These are phyloP conservation scores for Calonectria pseudoturangicola DNA, from an alignment of 2,329 filamentous ascomycete species.

Conservation along the genomic window DNA sequence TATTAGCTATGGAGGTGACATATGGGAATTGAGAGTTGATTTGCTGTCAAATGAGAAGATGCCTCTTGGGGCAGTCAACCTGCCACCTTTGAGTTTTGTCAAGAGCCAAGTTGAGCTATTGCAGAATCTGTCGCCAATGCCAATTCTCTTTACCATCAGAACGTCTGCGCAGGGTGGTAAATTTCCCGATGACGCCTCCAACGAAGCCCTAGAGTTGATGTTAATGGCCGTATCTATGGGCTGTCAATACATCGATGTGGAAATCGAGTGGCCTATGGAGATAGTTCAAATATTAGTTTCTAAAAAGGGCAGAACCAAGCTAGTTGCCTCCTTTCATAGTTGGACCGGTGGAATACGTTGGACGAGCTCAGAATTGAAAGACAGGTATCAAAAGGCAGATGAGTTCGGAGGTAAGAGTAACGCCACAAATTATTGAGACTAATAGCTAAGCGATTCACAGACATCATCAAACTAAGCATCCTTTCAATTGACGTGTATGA, in stretches of 20 bases:
- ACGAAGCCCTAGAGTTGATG: constrained; percentile 28
- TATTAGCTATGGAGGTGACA: constrained; percentile 29
- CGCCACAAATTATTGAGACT: neutral
- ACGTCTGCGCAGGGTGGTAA: constrained; percentile 24
- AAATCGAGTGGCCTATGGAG: constrained; percentile 28
- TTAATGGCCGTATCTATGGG: constrained; percentile 10
- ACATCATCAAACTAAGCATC: constrained; percentile 37
- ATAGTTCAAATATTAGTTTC: neutral
- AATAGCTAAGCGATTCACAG: neutral
- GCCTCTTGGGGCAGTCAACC: neutral
- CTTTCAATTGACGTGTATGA: constrained; percentile 23
- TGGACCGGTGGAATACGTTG: constrained; percentile 21
- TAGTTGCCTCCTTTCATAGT: constrained; percentile 27
- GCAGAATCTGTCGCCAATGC: constrained; percentile 3
- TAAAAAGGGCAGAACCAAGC: neutral
- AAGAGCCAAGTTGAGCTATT: constrained; percentile 11
- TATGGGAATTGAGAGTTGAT: constrained; percentile 29
- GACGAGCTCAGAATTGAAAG: constrained; percentile 14
- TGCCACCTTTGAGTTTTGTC: neutral
- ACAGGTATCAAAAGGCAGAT: constrained; percentile 14
- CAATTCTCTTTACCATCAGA: constrained; percentile 30
- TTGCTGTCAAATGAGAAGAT: constrained; percentile 2
- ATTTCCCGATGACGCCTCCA: constrained; percentile 19
- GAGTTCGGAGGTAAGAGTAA: neutral
- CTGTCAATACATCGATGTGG: constrained; percentile 27